phyloP scores from a whole-genome alignment of 176 grass and related monocot species.

The Alopecurus myosuroides region DNA sequence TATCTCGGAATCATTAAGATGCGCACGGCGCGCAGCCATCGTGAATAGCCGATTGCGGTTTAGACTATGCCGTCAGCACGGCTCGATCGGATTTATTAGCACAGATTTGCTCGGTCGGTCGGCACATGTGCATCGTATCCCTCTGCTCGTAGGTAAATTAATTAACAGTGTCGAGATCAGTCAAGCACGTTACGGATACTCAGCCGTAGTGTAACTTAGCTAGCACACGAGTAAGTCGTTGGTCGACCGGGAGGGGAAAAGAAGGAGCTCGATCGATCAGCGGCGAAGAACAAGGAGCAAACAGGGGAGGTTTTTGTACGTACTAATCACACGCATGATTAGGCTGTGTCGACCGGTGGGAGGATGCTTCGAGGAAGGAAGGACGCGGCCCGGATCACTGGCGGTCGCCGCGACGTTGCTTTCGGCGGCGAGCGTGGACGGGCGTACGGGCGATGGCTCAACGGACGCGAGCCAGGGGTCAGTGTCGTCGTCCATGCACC shows the following conservation, averaged over 20 bases:
- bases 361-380: conserved; percentile 17
- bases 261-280: not conserved
- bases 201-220: too few species aligned
- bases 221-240: not conserved
- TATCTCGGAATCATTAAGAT: not conserved
- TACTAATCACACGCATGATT: not conserved
- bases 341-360: not conserved
- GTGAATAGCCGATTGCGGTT: not conserved
- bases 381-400: not conserved
- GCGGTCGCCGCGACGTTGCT: not conserved
- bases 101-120: not conserved
- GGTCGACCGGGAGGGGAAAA: not conserved
- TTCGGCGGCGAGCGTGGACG: not conserved
- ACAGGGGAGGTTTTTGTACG: not conserved
- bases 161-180: not conserved
- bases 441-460: conserved; percentile 20
- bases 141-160: not conserved
- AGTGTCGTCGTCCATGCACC: conserved; percentile 18
- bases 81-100: not conserved
- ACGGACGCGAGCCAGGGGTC: not conserved
- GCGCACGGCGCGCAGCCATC: not conserved
- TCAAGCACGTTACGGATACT: too few species aligned
- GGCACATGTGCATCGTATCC: not conserved
- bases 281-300: not conserved
- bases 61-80: not conserved